Percentiles rank a stretch among this genome's conserved stretches.
Conservation (phyloP, 2,329 filamentous ascomycete species). For the Drechslerella dactyloides region DNA sequence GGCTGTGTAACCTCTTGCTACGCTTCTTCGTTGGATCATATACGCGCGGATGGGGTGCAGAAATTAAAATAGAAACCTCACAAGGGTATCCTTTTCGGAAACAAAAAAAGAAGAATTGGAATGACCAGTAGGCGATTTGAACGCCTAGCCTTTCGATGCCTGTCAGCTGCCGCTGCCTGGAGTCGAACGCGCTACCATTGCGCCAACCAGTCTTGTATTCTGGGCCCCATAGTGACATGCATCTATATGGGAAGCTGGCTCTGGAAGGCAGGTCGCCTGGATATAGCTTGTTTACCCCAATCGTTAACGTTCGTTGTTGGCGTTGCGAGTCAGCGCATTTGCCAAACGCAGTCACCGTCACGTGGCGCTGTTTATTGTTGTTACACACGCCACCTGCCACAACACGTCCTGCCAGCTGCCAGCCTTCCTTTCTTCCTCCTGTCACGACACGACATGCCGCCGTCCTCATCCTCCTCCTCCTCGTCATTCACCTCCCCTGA, state of each 20-base stretch:
- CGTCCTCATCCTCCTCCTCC: neutral
- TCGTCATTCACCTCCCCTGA: neutral
- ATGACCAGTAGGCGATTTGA: conserved; percentile 54
- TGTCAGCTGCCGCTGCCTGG: conserved; percentile 47
- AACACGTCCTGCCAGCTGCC: neutral
- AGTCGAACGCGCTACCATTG: conserved; percentile 55
- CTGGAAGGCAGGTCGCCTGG: too few relatives aligned
- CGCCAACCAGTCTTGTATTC: conserved; percentile 52
- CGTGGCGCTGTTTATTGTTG: neutral
- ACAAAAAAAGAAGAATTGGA: conserved; percentile 18
- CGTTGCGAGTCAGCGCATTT: neutral
- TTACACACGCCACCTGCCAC: neutral
- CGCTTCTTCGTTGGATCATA: too few relatives aligned
- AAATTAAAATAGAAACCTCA: too few relatives aligned
- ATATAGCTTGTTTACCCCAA: too few relatives aligned
- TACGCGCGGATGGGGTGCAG: too few relatives aligned
- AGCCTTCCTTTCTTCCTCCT: neutral
- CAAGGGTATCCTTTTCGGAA: too few relatives aligned
- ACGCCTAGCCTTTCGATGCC: conserved; percentile 54
- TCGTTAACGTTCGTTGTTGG: neutral
- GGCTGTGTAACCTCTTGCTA: too few relatives aligned
- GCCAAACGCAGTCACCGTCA: neutral
- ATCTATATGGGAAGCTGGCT: too few relatives aligned
- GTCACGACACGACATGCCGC: conserved; percentile 16
- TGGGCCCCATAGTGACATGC: too few relatives aligned